Evolutionary conservation across 768 basidiomycete species (phyloP), one percentile per base, ranked within the genome.

Genomic region (Tephrocybe sp.): DNA sequence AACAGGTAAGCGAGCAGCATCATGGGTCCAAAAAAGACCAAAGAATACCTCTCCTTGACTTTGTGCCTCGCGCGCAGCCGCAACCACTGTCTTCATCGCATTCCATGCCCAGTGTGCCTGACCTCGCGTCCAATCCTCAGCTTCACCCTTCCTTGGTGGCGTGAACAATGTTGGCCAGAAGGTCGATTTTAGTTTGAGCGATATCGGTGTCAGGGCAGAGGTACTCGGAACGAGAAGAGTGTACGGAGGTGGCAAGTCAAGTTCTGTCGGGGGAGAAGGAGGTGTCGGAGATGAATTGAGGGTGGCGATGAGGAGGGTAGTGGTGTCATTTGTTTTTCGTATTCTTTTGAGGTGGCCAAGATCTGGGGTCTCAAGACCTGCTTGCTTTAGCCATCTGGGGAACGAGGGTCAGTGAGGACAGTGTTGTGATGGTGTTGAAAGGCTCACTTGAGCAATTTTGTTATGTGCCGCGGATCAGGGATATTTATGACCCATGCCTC

Each of bases 81-180:
- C 59, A 21, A 83, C 64, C 7, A 85, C 74, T 4, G 61, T 63
- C 36, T 69, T 62, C 65, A 94, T 78, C 29, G 88, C 88, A 11
- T 82, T 71, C 57, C 76, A 75, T 1, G 92, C 87, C 94, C 95
- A 97, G 12, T 70, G 74, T 30, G 82, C 72, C 48, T 81, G 80
- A 0, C 76, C 82, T 22, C 71, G 65, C 3, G 84, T 78, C 89
- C 92, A 91, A 5, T 70, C 69, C 52, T 85, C 80, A 1, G 71
- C 66, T 50, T 88, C 86, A 58, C 78, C 80, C 61, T 82, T 89
- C 53, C 82, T 76, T 27, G 77, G 76, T 0, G 88, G 88, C 3
- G 83, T 74, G 57, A 81, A 91, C 12, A 83, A 68, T 10, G 88
- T 89, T 7, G 95, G 95, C 95, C 95, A 98, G n/a, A 90, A 67